Base-by-base conservation (phyloP, 257 asterid genomes). In the Plantago elongata region DNA sequence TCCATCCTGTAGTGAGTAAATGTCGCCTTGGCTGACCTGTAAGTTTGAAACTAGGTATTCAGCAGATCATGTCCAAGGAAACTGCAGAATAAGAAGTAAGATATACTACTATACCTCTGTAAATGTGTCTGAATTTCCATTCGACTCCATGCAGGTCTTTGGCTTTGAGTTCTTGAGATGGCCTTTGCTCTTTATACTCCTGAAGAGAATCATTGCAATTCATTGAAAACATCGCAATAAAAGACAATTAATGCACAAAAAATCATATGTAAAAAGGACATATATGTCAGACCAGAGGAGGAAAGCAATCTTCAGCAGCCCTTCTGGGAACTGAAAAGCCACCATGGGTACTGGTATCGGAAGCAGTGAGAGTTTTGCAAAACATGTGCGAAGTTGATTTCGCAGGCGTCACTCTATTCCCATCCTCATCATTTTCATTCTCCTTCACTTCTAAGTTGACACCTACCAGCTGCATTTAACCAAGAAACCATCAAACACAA, bases 241-340 rank as follows among this genome's bases (percentile, higher is more conserved):
- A 65, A 55, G 15, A 54, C 38, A 43, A 45, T 57, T 22, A 22
- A 14, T 43, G 14, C 16, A 27, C 60, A 61, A 46, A 17, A 43
- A 66, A 9, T 16, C 9, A 58, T 59, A 37, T 30, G 59, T 17
- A 30, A 54, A 17, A 58, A 72, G 64, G 11, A 42, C 16, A 48
- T 48, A 12, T 61, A 45, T 69, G 64, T 44, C 77, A 57, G 64
- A 93, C 99, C 96, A 93, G 82, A 77, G 96, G 97, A 2, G 97
- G 97, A 67, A 93, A 93, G 78, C 99, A 93, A 77, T 93, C 99
- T 75, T 93, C 99, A 13, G 99, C 99, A 71, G 99, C 99, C 67
- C 99, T 81, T 29, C 97, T 94, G 51, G 99, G 97, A 72, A 89
- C 99, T 3, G 97, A 93, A 76, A 93, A 93, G 61, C 99, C 99